A percentile compares a stretch with the other conserved stretches of the same genome.
Evolutionary conservation across 345 rosid species (phyloP).

Genomic region (Gossypium bickii): DNA sequence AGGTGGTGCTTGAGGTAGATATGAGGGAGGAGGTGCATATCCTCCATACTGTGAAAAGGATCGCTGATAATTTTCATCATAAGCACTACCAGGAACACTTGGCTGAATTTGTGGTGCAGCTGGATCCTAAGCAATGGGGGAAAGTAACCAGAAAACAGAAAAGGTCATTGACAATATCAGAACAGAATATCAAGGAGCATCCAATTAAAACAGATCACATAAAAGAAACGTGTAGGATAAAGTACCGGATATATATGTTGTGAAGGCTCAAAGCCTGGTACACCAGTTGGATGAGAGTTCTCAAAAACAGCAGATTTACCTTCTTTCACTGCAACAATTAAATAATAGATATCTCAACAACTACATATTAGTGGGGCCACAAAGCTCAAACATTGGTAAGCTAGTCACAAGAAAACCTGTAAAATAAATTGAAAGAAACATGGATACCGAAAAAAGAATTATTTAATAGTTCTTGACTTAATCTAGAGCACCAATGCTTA

Average conservation of each 20-base stretch:
- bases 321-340: slow-evolving; percentile 51
- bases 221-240: not conserved
- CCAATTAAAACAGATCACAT: not conserved
- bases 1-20: slow-evolving; percentile 42
- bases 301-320: slow-evolving; percentile 33
- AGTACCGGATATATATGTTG: slow-evolving; percentile 44
- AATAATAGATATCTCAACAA: slow-evolving; percentile 13
- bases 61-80: slow-evolving; percentile 63
- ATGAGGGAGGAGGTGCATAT: slow-evolving; percentile 43
- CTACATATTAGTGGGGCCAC: not conserved
- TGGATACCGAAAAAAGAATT: not conserved
- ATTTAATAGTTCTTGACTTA: not conserved
- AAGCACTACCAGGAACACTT: slow-evolving; percentile 44
- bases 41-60: slow-evolving; percentile 44
- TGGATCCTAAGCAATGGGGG: slow-evolving; percentile 31
- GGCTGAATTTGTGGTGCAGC: slow-evolving; percentile 40
- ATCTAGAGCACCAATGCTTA: slow-evolving; percentile 6
- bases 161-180: slow-evolving; percentile 6
- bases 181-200: slow-evolving; percentile 7
- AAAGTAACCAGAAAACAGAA: not conserved
- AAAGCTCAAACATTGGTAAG: not conserved
- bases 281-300: slow-evolving; percentile 36
- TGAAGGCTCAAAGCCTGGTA: slow-evolving; percentile 29
- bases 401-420: not conserved
- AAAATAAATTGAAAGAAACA: not conserved